phyloP scores from a whole-genome alignment of 305 asterid species.

The Solanum hybrid region DNA sequence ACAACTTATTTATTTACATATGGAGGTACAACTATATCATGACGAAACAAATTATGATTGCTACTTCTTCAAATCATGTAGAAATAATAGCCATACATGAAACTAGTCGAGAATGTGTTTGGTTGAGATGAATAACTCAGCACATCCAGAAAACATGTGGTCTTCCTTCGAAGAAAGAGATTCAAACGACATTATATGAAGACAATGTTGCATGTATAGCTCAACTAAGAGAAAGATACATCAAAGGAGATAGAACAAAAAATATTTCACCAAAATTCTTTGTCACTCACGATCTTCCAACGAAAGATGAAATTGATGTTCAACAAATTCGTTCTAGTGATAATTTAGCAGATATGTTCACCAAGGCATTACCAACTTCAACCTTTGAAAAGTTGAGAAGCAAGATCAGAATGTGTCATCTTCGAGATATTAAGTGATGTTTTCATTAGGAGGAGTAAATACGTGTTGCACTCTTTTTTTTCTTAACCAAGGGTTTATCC shows the following conservation, averaged over 20 bases:
- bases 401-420: not conserved
- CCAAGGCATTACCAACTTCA: not conserved
- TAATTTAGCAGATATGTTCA: not conserved
- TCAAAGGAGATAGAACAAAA: no score
- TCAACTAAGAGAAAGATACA: no score
- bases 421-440: not conserved
- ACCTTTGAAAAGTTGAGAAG: not conserved
- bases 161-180: not conserved
- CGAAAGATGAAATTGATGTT: no score
- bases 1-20: no score
- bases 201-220: not conserved
- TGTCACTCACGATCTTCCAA: not conserved
- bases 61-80: no score
- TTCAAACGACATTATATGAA: no score
- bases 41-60: no score
- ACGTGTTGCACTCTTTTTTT: not conserved
- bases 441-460: not conserved
- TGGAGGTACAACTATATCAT: not conserved
- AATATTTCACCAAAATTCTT: not conserved
- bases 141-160: not conserved
- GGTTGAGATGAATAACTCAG: no score
- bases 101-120: not conserved
- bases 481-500: not conserved
- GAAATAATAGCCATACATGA: not conserved
- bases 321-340: not conserved